Percentiles rank a stretch among this genome's conserved stretches.
These are phyloP conservation scores for Penicillium sp. DNA, from an alignment of 2,329 filamentous ascomycete genomes.

Conservation along the genomic window DNA sequence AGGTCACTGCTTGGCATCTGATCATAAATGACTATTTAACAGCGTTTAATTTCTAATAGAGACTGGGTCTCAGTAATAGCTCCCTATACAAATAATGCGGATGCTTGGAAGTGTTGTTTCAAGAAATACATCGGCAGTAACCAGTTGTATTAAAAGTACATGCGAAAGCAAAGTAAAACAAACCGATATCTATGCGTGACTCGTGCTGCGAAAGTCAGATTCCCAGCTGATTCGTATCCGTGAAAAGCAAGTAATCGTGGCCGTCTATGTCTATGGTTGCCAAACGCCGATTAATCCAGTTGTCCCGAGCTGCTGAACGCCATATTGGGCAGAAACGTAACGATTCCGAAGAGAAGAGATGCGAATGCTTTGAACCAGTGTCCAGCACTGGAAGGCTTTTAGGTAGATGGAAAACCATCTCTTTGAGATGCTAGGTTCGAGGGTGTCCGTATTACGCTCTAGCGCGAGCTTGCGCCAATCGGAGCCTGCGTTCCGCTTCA, in stretches of 20 bases:
- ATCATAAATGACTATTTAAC: no score
- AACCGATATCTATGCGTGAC: slow-evolving; percentile 9
- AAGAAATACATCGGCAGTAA: no score
- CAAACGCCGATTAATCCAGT: slow-evolving; percentile 9
- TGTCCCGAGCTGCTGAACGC: slow-evolving; percentile 2
- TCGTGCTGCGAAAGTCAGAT: slow-evolving; percentile 14
- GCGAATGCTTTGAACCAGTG: slow-evolving; percentile 6
- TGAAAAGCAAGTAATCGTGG: slow-evolving; percentile 12
- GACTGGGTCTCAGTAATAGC: not conserved
- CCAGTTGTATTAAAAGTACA: slow-evolving; percentile 5
- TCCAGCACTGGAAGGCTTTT: slow-evolving; percentile 17
- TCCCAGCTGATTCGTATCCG: slow-evolving; percentile 8
- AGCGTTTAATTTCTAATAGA: no score
- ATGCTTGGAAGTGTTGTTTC: no score
- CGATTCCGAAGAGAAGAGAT: not conserved
- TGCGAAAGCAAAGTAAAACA: slow-evolving; percentile 1
- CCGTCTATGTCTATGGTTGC: slow-evolving; percentile 15
- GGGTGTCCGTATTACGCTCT: slow-evolving; percentile 20
- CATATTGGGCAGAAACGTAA: not conserved
- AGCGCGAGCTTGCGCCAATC: slow-evolving; percentile 38
- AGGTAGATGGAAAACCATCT: not conserved
- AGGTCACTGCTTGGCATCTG: not conserved
- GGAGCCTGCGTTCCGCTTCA: slow-evolving; percentile 38
- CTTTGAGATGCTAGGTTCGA: not conserved
- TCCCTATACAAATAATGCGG: no score